Conservation (phyloP, 2,329 filamentous ascomycete genomes). For the Talaromyces verruculosus region DNA sequence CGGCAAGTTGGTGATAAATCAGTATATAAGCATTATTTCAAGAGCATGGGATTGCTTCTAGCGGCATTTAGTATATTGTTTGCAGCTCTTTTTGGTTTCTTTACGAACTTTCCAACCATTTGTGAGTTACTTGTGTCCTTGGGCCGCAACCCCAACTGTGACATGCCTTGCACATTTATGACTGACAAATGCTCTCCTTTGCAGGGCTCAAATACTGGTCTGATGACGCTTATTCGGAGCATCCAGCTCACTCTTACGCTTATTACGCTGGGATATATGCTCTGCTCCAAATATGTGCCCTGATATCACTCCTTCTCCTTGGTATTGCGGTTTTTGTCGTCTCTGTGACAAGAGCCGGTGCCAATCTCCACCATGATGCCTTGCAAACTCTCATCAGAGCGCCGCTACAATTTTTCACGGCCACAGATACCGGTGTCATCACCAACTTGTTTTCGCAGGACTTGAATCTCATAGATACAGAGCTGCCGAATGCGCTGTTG, state of each 20-base stretch:
- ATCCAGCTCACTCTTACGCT: slow-evolving; percentile 25
- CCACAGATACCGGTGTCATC: slow-evolving; percentile 42
- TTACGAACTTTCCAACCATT: slow-evolving; percentile 31
- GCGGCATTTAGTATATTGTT: slow-evolving; percentile 24
- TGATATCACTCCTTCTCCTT: slow-evolving; percentile 27
- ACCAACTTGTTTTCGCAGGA: slow-evolving; percentile 49
- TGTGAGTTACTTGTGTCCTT: slow-evolving; percentile 24
- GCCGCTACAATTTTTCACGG: slow-evolving; percentile 46
- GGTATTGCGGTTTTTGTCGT: slow-evolving; percentile 24
- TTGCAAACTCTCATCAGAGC: slow-evolving; percentile 29
- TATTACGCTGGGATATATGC: slow-evolving; percentile 33
- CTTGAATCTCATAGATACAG: slow-evolving; percentile 46
- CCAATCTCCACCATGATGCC: slow-evolving; percentile 27
- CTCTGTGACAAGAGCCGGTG: slow-evolving; percentile 26
- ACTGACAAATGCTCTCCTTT: not conserved
- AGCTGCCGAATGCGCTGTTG: slow-evolving; percentile 42
- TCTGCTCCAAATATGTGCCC: slow-evolving; percentile 28
- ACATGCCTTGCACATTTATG: not conserved
- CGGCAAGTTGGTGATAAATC: slow-evolving; percentile 38
- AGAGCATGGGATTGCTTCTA: slow-evolving; percentile 26
- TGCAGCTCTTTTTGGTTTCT: slow-evolving; percentile 27
- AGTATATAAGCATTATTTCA: slow-evolving; percentile 27
- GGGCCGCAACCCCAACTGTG: not conserved
- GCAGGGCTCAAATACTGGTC: slow-evolving; percentile 28
- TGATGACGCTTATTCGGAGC: slow-evolving; percentile 24